These are phyloP conservation scores for Euryodendron excelsum DNA, from an alignment of 148 eudicot genomes.

Conservation along the genomic window DNA sequence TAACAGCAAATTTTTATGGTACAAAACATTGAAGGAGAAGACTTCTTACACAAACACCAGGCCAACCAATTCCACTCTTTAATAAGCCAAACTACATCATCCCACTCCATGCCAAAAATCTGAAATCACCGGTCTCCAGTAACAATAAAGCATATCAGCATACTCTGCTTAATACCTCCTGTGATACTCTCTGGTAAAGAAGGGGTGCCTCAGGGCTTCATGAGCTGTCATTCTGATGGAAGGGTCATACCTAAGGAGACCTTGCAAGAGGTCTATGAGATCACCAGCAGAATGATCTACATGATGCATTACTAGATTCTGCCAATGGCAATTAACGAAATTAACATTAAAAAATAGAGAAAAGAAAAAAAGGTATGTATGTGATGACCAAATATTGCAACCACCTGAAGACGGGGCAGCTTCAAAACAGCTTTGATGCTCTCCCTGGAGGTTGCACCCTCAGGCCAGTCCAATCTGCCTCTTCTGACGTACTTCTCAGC, in stretches of 20 bases:
- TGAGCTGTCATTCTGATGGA: conserved; percentile 47
- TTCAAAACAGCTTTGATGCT: conserved; percentile 61
- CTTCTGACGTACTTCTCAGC: conserved; percentile 59
- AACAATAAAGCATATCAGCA: not conserved
- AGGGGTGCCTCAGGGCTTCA: conserved; percentile 63
- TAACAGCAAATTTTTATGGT: not conserved
- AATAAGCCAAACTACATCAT: not conserved
- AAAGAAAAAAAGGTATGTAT: not conserved
- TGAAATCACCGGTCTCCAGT: not conserved
- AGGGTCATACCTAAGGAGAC: conserved; percentile 56
- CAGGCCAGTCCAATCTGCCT: conserved; percentile 70
- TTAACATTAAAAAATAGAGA: conserved; percentile 3
- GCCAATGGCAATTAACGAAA: conserved; percentile 17
- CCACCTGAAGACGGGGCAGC: conserved; percentile 60
- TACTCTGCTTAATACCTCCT: conserved; percentile 25
- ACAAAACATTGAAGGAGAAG: not conserved
- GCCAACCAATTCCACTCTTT: not conserved
- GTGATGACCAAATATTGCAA: not conserved
- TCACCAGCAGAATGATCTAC: conserved; percentile 76
- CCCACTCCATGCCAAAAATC: not conserved
- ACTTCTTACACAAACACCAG: not conserved
- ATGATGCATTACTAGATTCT: conserved; percentile 66
- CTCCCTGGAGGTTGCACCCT: conserved; percentile 66
- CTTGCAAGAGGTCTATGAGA: conserved; percentile 60
- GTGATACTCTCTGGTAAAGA: conserved; percentile 47